These are phyloP conservation scores for Pelagophyceae sp. DNA, from an alignment of 352 stramenopile genomes.

Conservation along the genomic window DNA sequence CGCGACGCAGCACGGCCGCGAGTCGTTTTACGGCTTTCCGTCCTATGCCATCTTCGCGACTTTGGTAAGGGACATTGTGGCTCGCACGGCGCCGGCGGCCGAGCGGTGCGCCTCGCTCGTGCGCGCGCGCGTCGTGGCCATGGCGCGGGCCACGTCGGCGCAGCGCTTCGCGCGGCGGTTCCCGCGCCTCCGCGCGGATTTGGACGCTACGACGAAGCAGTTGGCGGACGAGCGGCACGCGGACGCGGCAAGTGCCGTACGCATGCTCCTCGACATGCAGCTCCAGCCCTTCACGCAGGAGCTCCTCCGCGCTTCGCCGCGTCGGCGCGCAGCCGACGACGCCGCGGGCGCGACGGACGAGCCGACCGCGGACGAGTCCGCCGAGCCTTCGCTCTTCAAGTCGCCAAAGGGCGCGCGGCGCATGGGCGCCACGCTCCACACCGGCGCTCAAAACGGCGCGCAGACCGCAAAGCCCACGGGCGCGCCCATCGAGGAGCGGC, in stretches of 20 bases:
- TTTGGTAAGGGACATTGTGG: not conserved
- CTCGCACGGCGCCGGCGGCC: not conserved
- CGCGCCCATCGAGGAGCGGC: not conserved
- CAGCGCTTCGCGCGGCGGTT: not conserved
- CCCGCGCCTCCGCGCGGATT: not conserved
- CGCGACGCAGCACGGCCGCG: not conserved
- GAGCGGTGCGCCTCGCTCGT: not conserved
- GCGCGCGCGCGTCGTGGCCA: not conserved
- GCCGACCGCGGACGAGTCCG: no score
- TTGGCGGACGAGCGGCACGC: not conserved
- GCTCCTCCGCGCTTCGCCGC: no score
- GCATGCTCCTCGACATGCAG: not conserved
- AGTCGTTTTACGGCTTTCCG: slow-evolving; percentile 15
- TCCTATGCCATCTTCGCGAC: not conserved
- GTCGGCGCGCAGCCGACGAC: no score
- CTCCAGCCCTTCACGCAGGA: slow-evolving; percentile 3
- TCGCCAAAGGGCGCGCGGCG: no score
- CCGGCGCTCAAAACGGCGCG: no score
- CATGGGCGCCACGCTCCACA: no score
- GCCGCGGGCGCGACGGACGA: no score
- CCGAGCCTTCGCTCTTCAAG: no score
- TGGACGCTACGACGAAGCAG: not conserved
- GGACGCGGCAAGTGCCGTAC: not conserved
- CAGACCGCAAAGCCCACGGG: not conserved
- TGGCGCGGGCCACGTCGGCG: not conserved